Base-by-base conservation (phyloP, 345 rosid species). In the Acer campestre region DNA sequence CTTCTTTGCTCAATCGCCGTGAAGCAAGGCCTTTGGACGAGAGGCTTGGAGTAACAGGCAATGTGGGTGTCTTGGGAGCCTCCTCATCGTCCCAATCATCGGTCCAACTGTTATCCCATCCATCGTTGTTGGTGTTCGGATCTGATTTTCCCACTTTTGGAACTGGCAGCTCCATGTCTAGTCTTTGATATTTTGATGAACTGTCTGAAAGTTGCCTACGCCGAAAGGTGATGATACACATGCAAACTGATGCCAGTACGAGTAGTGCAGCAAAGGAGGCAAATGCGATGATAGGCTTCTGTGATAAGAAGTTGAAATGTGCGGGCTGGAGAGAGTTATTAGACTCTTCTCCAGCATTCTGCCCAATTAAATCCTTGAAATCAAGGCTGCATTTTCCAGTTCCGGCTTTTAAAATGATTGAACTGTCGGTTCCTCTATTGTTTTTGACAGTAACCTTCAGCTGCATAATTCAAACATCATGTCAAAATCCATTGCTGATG, bases 71-170 rank as follows among this genome's bases (percentile, higher is more conserved):
- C 81, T 78, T 79, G 0, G 91, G 91, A 18, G 92, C 90, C 79
- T 94, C 95, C 79, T 92, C 95, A 6, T 89, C 96, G 2, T 81
- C 97, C 97, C 95, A 94, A 80, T 81, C 88, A 79, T 94, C 91
- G 68, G 86, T 93, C 97, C 97, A 94, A n/a, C 81, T 84, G 77
- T 86, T 83, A 71, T 94, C 85, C 95, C 97, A 92, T 59, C 90
- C 95, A n/a, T 89, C 90, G 67, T 77, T 72, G 23, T n/a, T 35
- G 38, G 38, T 48, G 40, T 80, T 84, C 0, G 73, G 68, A 12
- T 86, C 90, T 44, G 82, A n/a, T 70, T 83, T 84, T 25, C 12
- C 58, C 9, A 23, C 75, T 61, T 22, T 79, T 0, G 90, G 80
- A 35, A 88, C 83, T 2, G 97, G 95, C 71, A 94, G 76, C 75